A percentile compares a stretch with the other conserved stretches of the same genome.
Conservation (phyloP, 2,329 filamentous ascomycete genomes). For the Curvularia spicifera region DNA sequence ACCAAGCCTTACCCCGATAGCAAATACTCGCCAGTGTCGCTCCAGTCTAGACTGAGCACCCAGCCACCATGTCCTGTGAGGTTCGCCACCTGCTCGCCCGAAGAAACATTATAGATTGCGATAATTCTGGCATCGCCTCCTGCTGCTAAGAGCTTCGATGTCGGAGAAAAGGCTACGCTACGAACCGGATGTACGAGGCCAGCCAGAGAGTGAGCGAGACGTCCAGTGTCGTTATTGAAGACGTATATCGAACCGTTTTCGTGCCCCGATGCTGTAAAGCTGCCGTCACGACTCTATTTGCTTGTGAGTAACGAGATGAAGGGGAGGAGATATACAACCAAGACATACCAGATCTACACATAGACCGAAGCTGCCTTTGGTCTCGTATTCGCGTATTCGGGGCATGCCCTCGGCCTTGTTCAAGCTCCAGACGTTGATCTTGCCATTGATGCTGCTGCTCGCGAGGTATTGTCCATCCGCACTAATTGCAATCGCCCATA, state of each 20-base stretch:
- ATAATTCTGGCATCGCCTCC: constrained; percentile 90
- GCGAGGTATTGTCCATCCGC: constrained; percentile 83
- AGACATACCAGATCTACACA: constrained; percentile 74
- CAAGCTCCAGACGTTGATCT: constrained; percentile 85
- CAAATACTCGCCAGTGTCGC: constrained; percentile 87
- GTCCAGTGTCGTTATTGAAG: constrained; percentile 89
- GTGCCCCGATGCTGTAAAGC: constrained; percentile 88
- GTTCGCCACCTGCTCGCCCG: constrained; percentile 90
- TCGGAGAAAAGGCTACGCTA: constrained; percentile 85
- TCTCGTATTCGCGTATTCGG: constrained; percentile 85
- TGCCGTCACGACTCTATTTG: constrained; percentile 71
- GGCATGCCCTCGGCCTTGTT: constrained; percentile 58
- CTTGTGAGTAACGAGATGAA: constrained; percentile 1
- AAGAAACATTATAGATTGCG: constrained; percentile 87
- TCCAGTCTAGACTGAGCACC: constrained; percentile 94
- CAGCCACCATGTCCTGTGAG: constrained; percentile 80
- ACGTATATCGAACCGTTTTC: constrained; percentile 91
- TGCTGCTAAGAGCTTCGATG: constrained; percentile 81
- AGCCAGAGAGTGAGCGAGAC: constrained; percentile 83
- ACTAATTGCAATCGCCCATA: constrained; percentile 88
- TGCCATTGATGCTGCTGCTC: constrained; percentile 85
- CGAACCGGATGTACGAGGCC: constrained; percentile 88
- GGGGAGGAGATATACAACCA: background rate
- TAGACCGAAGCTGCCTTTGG: constrained; percentile 89
- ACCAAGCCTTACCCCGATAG: constrained; percentile 69